These are phyloP conservation scores for Kwoniella botswanensis DNA, from an alignment of 768 basidiomycete genomes.

Conservation along the genomic window DNA sequence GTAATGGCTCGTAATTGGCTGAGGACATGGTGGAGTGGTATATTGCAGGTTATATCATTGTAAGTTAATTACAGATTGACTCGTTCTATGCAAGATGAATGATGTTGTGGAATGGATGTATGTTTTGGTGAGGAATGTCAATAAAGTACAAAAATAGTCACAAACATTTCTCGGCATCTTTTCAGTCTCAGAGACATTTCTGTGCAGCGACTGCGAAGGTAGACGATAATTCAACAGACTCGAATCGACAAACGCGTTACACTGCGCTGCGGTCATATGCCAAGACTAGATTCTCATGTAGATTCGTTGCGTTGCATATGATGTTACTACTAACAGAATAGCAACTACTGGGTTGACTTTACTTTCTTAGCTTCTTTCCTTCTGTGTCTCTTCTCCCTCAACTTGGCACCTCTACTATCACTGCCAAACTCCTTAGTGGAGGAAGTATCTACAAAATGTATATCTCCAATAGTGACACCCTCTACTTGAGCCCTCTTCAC, in stretches of 20 bases:
- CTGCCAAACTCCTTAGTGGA: conserved; percentile 11
- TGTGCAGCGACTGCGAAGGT: no score
- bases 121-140: conserved; percentile 4
- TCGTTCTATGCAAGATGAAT: neutral
- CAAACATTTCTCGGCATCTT: no score
- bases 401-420: conserved; percentile 17
- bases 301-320: neutral
- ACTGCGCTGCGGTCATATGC: neutral
- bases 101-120: neutral
- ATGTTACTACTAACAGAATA: neutral
- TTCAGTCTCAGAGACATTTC: no score
- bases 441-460: conserved; percentile 28
- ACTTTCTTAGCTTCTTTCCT: conserved; percentile 19
- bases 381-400: conserved; percentile 26
- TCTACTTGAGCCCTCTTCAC: conserved; percentile 17
- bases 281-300: neutral
- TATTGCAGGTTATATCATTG: neutral
- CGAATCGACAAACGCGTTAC: no score
- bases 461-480: conserved; percentile 23
- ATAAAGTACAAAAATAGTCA: neutral
- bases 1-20: conserved; percentile 20
- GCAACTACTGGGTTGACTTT: neutral
- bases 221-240: no score
- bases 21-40: neutral
- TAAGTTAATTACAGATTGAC: no score